Evolutionary conservation across 257 asterid genomes (phyloP).

Genomic region (Forsythia suspensa): DNA sequence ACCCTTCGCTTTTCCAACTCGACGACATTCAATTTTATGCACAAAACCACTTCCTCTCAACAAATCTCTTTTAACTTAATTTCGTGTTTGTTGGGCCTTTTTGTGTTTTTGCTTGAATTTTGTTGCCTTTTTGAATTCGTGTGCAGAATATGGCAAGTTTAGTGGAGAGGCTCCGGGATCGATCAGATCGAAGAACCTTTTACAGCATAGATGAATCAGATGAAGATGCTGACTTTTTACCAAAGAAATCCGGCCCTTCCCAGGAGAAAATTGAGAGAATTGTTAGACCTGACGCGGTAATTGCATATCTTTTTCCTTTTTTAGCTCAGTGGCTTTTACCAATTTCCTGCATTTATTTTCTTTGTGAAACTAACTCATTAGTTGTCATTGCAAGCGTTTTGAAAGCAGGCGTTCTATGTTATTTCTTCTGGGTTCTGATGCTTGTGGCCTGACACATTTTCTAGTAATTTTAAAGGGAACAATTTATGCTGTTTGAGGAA

Average conservation of each 20-base stretch:
- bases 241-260: slow-evolving; percentile 31
- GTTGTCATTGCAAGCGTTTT: neutral
- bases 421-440: slow-evolving; percentile 18
- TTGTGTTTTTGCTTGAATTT: neutral
- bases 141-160: slow-evolving; percentile 50
- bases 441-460: neutral
- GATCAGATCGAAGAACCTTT: slow-evolving; percentile 52
- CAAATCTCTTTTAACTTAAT: neutral
- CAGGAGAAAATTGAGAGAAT: slow-evolving; percentile 36
- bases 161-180: slow-evolving; percentile 58
- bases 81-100: neutral
- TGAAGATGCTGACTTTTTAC: slow-evolving; percentile 40
- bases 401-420: neutral
- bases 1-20: neutral
- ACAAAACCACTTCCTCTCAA: neutral
- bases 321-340: neutral
- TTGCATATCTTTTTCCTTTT: neutral
- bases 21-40: neutral
- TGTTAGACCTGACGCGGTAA: slow-evolving; percentile 45
- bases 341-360: neutral
- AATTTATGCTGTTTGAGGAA: neutral
- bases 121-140: neutral
- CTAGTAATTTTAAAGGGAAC: neutral
- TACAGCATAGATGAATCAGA: slow-evolving; percentile 57
- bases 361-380: neutral